Percentiles rank a stretch among this genome's conserved stretches.
Conservation (phyloP, 352 stramenopile genomes). For the Phytophthora cryptogea region DNA sequence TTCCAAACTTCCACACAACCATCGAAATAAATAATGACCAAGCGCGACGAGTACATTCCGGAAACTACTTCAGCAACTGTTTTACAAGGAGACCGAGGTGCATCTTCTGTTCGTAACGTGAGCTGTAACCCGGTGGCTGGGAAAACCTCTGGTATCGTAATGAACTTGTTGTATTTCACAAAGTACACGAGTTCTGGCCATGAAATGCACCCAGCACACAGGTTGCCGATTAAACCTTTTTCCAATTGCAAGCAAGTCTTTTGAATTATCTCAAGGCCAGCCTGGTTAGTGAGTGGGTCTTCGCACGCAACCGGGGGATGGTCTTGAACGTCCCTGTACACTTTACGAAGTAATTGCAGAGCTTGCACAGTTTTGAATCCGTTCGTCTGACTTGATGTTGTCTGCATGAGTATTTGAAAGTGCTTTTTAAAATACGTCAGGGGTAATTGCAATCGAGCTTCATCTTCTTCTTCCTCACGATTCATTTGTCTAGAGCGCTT, state of each 20-base stretch:
- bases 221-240: background rate
- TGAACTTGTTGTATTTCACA: conserved; percentile 10
- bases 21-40: conserved; percentile 29
- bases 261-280: conserved; percentile 5
- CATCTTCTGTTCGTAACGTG: background rate
- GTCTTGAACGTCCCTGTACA: conserved; percentile 19
- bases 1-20: conserved; percentile 22
- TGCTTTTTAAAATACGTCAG: conserved; percentile 23
- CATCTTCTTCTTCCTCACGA: conserved; percentile 5
- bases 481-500: background rate
- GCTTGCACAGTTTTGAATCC: conserved; percentile 16
- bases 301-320: conserved; percentile 14
- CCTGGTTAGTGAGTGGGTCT: conserved; percentile 3
- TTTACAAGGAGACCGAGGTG: background rate
- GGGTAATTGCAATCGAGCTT: conserved; percentile 3
- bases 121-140: background rate
- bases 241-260: conserved; percentile 9
- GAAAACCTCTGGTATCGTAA: conserved; percentile 23
- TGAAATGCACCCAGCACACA: conserved; percentile 4
- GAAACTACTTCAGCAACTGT: conserved; percentile 23
- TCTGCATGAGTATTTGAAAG: conserved; percentile 9
- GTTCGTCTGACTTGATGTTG: background rate
- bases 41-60: conserved; percentile 8
- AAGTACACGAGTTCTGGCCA: conserved; percentile 31
- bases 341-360: conserved; percentile 7